Evolutionary conservation across 164 flowering plant genomes (phyloP), one percentile per base, ranked within the genome.

Genomic region (Liriodendron chinense): DNA sequence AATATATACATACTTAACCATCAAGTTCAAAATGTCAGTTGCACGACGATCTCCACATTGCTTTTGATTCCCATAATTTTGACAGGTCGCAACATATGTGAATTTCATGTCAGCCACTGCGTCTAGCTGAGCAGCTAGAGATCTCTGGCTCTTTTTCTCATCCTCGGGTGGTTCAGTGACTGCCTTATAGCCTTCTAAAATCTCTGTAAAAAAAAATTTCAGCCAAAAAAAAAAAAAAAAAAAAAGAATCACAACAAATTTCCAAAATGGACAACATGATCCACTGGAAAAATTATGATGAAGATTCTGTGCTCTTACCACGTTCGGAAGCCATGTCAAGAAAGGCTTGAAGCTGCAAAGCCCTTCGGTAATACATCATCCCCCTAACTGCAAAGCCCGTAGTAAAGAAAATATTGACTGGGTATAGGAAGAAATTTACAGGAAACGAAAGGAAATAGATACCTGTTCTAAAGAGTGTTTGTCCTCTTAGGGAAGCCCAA

Each of bases 81-180:
- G 99, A 79, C 99, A 96, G 49, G 99, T 91, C 16, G 96, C 98
- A 61, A 96, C 94, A 73, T 92, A 96, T 21, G 98, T 92, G 81
- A 94, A 96, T 83, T 96, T 96, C 93, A 96, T 88, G 82, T 96
- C 97, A 24, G 99, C 98, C 69, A 96, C 81, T 64, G 99, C 99
- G 70, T 96, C 97, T 71, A 91, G 81, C 73, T 89, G 92, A 72
- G 98, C 91, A 83, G 81, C 85, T 16, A 89, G 57, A 69, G 98
- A 94, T 84, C 95, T 90, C 73, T 96, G 93, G 73, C 94, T 89
- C 79, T 86, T 92, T 84, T 84, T 89, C 21, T 96, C 99, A 80
- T 90, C 98, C 74, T 90, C 98, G 47, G 89, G 75, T 67, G 87
- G 86, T 76, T 77, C 81, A 23, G 89, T 80, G 34, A 89, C 84